Percentiles rank a stretch among this genome's conserved stretches.
Conservation (phyloP, 108 stramenopile species). For the Nitzschia inconspicua region DNA sequence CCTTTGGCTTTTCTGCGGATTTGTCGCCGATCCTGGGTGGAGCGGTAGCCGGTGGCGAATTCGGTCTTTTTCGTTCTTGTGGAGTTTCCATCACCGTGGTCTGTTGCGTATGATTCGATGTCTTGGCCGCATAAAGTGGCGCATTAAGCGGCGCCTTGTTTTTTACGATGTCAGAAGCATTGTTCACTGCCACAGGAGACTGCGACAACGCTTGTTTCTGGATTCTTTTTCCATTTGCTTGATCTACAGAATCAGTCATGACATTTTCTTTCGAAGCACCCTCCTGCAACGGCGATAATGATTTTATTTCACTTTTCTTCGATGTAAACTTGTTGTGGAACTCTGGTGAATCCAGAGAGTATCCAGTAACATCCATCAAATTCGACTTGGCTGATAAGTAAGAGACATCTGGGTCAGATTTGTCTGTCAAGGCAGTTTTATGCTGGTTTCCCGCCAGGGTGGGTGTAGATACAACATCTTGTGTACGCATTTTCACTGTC, state of each 20-base stretch:
- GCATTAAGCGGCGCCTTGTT: background rate
- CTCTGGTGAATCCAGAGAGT: conserved; percentile 12
- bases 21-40: conserved; percentile 29
- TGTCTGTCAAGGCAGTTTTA: background rate
- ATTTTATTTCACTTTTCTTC: background rate
- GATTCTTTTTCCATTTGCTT: background rate
- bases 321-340: background rate
- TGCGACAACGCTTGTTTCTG: background rate
- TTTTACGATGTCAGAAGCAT: background rate
- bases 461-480: background rate
- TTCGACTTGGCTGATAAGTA: conserved; percentile 35
- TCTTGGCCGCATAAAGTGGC: background rate
- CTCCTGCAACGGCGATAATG: background rate
- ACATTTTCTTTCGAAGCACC: too few species aligned
- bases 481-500: background rate
- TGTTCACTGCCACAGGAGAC: background rate
- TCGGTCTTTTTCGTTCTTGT: conserved; percentile 3
- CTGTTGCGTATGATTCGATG: background rate
- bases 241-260: too few species aligned
- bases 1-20: background rate
- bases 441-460: background rate
- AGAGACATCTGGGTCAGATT: conserved; percentile 18
- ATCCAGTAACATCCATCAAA: conserved; percentile 32
- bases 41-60: conserved; percentile 27
- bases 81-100: background rate